Evolutionary conservation across 306 rosid genomes (phyloP).

Genomic region (Cucumis hystrix): DNA sequence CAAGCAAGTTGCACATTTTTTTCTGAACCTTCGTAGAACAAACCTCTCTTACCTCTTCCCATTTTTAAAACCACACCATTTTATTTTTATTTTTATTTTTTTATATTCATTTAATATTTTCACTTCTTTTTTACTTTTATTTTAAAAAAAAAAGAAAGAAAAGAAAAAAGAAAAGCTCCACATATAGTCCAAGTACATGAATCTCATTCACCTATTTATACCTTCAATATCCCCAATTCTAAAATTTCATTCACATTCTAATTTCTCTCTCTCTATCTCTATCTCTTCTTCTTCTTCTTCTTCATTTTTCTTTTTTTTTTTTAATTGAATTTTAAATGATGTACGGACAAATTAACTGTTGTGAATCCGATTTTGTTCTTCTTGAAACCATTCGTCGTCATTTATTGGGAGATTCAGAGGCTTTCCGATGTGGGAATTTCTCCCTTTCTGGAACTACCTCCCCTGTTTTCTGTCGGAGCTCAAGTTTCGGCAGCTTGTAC

Average conservation of each 20-base stretch:
- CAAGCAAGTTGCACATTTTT: conserved; percentile 4
- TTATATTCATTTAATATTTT: too few relatives aligned
- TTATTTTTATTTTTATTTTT: too few relatives aligned
- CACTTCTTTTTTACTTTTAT: neutral
- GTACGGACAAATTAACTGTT: conserved; percentile 6
- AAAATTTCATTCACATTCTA: neutral
- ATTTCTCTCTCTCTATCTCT: neutral
- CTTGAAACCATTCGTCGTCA: conserved; percentile 33
- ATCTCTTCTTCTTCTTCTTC: neutral
- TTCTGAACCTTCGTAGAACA: neutral
- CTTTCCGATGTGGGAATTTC: neutral
- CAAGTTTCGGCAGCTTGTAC: conserved; percentile 50
- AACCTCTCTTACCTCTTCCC: neutral
- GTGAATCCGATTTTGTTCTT: conserved; percentile 16
- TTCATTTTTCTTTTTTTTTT: neutral
- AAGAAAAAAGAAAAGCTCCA: neutral
- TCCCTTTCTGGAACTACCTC: neutral
- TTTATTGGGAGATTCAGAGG: conserved; percentile 31
- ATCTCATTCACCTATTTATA: neutral
- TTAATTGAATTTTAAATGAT: neutral
- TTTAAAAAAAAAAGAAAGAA: too few relatives aligned
- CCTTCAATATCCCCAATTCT: neutral
- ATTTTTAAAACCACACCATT: neutral
- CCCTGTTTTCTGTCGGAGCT: conserved; percentile 26
- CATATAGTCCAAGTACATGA: neutral